Base-by-base conservation (phyloP, 2,329 filamentous ascomycete genomes). In the Trichothecium sympodiale region DNA sequence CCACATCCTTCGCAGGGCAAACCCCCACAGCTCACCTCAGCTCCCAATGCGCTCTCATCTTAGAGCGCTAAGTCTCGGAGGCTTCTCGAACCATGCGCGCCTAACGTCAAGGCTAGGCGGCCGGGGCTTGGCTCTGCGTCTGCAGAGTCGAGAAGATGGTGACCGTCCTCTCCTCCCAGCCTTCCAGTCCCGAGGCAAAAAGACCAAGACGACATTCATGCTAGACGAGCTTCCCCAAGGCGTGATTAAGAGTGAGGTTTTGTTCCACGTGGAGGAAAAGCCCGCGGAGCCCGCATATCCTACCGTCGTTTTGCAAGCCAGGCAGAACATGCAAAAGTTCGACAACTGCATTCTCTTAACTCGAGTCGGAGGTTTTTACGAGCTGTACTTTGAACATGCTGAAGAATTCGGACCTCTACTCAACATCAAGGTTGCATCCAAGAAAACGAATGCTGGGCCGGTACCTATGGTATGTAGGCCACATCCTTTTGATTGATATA, bases 311-410 rank as follows among this genome's bases (percentile, higher is more conserved):
- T 75, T 86, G 51, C 87, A 94, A 55, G 89, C 85, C 18, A 75
- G 77, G 38, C 84, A 79, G 46, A 93, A 94, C 60, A 94, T 96
- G 80, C 71, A 77, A 46, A 87, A 82, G 50, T 95, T 94, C 60
- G 75, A 79, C 49, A 86, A 93, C 49, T 96, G 89, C 59, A 83
- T 98, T 28, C 59, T 98, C 7, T 63, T 98, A 40, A 98, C 91
- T 4, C 77, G 89, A 38, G 87, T 98, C 18, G 91, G 91, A 38
- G 81, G 88, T 41, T 98, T 98, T 60, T 98, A 96, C 59, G 91
- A 98, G 72, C 65, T 98, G 39, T 98, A 98, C 61, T 93, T 96
- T 56, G 83, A 94, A 49, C 88, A 98, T 55, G 91, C 93, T 9
- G 83, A 94, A 39, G 80, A 94, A 52, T 83, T 82, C 55, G 89